phyloP scores from a whole-genome alignment of 345 rosid genomes.

The Eucalyptus tenuipes region DNA sequence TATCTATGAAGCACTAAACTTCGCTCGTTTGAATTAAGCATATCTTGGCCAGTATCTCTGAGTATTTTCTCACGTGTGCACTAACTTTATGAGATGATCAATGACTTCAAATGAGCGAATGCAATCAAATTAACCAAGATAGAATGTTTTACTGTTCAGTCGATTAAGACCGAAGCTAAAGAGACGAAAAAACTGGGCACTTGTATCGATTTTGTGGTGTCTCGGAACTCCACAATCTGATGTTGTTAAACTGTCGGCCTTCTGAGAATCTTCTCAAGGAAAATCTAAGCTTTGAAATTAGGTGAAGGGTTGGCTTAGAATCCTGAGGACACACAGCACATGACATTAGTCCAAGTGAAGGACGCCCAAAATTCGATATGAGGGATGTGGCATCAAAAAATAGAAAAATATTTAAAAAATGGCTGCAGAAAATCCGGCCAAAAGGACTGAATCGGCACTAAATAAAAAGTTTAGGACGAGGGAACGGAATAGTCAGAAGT shows the following conservation, averaged over 20 bases:
- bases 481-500: background rate
- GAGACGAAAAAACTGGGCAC: background rate
- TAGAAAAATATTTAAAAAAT: too few relatives aligned
- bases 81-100: background rate
- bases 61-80: background rate
- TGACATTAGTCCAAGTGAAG: background rate
- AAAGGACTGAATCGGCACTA: too few relatives aligned
- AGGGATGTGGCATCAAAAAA: background rate
- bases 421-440: too few relatives aligned
- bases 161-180: background rate
- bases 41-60: background rate
- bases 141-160: background rate
- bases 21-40: background rate
- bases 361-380: background rate
- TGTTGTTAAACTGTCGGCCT: background rate
- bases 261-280: background rate
- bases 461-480: too few relatives aligned
- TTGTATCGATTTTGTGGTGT: background rate
- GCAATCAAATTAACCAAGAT: background rate
- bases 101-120: background rate
- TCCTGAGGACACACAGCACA: background rate
- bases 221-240: background rate
- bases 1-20: background rate
- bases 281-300: background rate
- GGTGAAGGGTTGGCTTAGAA: background rate